These are phyloP conservation scores for Lophiostoma macrostomum DNA, from an alignment of 495 filamentous ascomycete species.

Conservation along the genomic window DNA sequence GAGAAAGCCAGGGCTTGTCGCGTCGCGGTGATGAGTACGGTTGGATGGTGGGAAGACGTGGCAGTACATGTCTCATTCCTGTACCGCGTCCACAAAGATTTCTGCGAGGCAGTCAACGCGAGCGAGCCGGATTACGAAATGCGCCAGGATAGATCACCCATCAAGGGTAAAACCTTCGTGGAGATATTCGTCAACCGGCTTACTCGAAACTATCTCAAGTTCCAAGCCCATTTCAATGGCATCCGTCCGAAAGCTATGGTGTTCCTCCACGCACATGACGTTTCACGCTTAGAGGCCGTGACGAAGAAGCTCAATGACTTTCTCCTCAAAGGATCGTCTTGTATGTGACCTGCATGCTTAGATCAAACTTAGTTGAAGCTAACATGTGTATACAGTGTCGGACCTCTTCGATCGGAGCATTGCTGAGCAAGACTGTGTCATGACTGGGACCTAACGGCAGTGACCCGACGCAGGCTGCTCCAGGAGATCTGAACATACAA, in stretches of 20 bases:
- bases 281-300: background rate
- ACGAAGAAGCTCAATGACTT: constrained; percentile 1
- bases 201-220: constrained; percentile 19
- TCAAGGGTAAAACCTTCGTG: background rate
- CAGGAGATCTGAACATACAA: no score
- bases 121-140: constrained; percentile 13
- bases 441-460: no score
- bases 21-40: constrained; percentile 9
- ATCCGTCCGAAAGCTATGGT: constrained; percentile 1
- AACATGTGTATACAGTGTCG: background rate
- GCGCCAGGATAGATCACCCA: constrained; percentile 2
- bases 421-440: no score
- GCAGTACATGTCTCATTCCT: background rate
- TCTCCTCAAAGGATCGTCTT: constrained; percentile 1
- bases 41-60: constrained; percentile 21
- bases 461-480: no score
- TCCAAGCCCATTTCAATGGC: constrained; percentile 3
- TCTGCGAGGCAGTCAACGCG: constrained; percentile 7
- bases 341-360: background rate
- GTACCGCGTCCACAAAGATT: background rate
- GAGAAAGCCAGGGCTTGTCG: constrained; percentile 2
- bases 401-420: constrained; percentile 9
- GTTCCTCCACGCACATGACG: background rate
- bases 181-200: constrained; percentile 6
- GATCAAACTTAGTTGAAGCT: background rate